phyloP scores from a whole-genome alignment of 2,329 filamentous ascomycete genomes.

The Colletotrichum costaricense region DNA sequence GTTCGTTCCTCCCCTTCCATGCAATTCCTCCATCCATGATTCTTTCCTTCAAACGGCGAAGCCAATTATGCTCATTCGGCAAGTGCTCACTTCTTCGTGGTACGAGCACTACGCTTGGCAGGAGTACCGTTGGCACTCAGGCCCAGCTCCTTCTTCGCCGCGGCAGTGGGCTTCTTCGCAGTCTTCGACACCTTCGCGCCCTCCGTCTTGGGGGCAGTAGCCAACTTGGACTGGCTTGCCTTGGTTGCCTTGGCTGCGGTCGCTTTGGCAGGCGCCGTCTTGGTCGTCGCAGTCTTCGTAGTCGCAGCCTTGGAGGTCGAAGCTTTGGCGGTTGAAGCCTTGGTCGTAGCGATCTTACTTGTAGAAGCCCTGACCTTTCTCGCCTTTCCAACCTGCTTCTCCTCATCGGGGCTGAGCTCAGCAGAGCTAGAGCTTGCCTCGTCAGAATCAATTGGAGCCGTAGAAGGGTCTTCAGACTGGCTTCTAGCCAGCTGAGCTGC shows the following conservation, averaged over 20 bases:
- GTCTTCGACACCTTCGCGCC: conserved; percentile 45
- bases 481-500: conserved; percentile 26
- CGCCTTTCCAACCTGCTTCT: conserved; percentile 24
- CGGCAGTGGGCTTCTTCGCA: conserved; percentile 26
- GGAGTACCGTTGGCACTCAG: conserved; percentile 30
- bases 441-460: background rate
- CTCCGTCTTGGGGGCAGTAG: conserved; percentile 40
- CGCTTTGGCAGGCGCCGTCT: background rate
- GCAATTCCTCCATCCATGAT: background rate
- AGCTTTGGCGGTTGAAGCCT: background rate
- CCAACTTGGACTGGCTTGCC: conserved; percentile 10
- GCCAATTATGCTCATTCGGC: background rate
- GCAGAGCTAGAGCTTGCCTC: background rate
- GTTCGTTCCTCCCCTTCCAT: background rate
- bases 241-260: conserved; percentile 5
- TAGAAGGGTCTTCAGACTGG: conserved; percentile 9
- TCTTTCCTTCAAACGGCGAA: background rate
- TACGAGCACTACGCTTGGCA: conserved; percentile 24
- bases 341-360: background rate
- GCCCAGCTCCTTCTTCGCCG: conserved; percentile 28
- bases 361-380: conserved; percentile 3
- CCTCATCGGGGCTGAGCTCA: conserved; percentile 5
- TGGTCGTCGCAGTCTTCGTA: background rate
- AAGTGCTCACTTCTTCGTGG: conserved; percentile 8
- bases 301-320: background rate